These are phyloP conservation scores for Westerdykella ornata DNA, from an alignment of 2,329 filamentous ascomycete genomes.

Conservation along the genomic window DNA sequence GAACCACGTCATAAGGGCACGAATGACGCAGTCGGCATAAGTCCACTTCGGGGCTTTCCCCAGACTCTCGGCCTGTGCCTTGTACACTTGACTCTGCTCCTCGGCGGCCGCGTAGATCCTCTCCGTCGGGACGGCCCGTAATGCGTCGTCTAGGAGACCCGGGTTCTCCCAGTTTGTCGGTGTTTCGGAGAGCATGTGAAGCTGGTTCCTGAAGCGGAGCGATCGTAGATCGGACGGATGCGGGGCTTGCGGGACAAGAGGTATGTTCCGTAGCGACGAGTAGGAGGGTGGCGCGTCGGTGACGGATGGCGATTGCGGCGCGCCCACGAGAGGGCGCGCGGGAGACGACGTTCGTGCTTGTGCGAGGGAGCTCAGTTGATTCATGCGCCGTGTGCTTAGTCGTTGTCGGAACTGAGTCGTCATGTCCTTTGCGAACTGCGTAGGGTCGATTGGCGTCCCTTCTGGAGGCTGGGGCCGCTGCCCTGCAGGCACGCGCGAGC, in stretches of 20 bases:
- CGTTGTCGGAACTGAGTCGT: constrained; percentile 80
- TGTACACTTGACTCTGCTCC: constrained; percentile 81
- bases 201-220: constrained; percentile 56
- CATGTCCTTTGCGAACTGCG: constrained; percentile 60
- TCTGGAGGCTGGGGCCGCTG: no score
- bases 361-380: constrained; percentile 62
- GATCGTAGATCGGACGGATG: constrained; percentile 39
- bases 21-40: constrained; percentile 93
- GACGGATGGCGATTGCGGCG: constrained; percentile 34
- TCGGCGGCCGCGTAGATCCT: constrained; percentile 90
- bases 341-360: constrained; percentile 56
- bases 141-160: constrained; percentile 82
- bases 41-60: constrained; percentile 83
- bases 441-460: no score
- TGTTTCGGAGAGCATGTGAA: constrained; percentile 78
- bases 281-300: constrained; percentile 50
- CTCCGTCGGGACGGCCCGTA: constrained; percentile 79
- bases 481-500: no score
- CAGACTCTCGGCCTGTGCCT: constrained; percentile 82
- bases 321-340: constrained; percentile 43
- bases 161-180: constrained; percentile 96
- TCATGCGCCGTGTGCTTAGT: constrained; percentile 79
- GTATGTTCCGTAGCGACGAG: constrained; percentile 56
- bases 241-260: constrained; percentile 69
- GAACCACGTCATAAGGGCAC: constrained; percentile 90